Percentiles rank a stretch among this genome's conserved stretches.
phyloP scores from a whole-genome alignment of 306 rosid species.

The Arachis hypogaea region DNA sequence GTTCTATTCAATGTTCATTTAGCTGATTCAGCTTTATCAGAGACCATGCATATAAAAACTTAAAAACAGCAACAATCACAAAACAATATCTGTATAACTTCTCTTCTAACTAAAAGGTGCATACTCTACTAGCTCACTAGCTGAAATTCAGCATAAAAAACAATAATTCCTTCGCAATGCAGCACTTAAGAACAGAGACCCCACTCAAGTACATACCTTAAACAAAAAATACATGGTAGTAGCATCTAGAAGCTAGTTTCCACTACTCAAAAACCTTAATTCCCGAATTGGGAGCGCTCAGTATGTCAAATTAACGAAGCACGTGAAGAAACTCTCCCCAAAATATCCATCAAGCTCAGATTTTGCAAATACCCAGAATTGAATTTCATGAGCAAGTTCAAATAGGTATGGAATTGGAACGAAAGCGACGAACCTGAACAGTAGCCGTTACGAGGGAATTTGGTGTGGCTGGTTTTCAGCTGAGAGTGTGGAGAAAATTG shows the following conservation, averaged over 20 bases:
- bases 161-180: slow-evolving; percentile 28
- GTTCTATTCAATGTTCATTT: not conserved
- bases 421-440: slow-evolving; percentile 32
- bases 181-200: not conserved
- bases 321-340: slow-evolving; percentile 12
- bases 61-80: too few relatives aligned
- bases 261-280: slow-evolving; percentile 10
- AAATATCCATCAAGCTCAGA: slow-evolving; percentile 28
- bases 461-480: slow-evolving; percentile 12
- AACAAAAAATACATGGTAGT: slow-evolving; percentile 12
- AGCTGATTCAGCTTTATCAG: slow-evolving; percentile 26
- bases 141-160: slow-evolving; percentile 10
- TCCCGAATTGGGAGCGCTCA: slow-evolving; percentile 11
- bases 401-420: slow-evolving; percentile 34
- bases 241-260: not conserved
- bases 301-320: slow-evolving; percentile 28
- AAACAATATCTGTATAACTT: not conserved
- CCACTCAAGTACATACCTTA: not conserved
- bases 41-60: not conserved
- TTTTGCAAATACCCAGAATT: slow-evolving; percentile 23
- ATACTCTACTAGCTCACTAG: not conserved
- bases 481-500: not conserved
- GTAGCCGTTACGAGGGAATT: not conserved
- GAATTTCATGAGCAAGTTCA: slow-evolving; percentile 7
- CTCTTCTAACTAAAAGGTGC: slow-evolving; percentile 17